A percentile compares a stretch with the other conserved stretches of the same genome.
phyloP scores from a whole-genome alignment of 1,284 basidiomycete genomes.

The Trichosporon sp. region DNA sequence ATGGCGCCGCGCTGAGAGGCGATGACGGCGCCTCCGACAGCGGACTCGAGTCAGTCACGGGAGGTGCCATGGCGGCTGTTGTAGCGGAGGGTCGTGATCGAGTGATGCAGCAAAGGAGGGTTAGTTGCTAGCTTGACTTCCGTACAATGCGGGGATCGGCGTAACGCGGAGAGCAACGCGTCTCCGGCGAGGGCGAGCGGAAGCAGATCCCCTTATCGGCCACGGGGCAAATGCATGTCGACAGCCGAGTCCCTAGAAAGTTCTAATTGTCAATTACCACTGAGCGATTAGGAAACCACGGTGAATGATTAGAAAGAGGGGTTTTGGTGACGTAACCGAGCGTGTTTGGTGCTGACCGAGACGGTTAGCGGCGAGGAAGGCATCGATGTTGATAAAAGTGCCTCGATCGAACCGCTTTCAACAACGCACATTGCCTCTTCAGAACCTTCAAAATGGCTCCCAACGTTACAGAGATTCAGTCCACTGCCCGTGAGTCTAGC shows the following conservation, averaged over 20 bases:
- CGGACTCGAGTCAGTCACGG: constrained; percentile 9
- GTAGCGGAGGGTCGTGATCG: not conserved
- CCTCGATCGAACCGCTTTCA: not conserved
- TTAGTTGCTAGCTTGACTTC: not conserved
- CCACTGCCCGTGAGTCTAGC: constrained; percentile 20
- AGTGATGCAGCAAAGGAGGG: not conserved
- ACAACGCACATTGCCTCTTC: not conserved
- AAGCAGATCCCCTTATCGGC: not conserved
- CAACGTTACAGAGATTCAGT: constrained; percentile 18
- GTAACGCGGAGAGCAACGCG: not conserved
- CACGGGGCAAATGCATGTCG: not conserved
- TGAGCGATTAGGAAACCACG: not conserved
- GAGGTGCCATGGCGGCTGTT: constrained; percentile 12
- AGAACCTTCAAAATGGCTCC: constrained; percentile 4
- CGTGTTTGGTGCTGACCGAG: constrained; percentile 3
- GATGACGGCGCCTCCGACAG: constrained; percentile 18
- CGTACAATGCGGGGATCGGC: not conserved
- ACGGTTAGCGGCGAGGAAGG: not conserved
- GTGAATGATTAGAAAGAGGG: constrained; percentile 16
- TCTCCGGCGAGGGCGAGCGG: not conserved
- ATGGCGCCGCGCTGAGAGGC: constrained; percentile 3
- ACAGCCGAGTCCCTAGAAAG: not conserved
- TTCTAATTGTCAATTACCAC: not conserved
- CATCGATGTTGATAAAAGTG: not conserved
- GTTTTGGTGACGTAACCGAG: constrained; percentile 15